Evolutionary conservation across 306 rosid genomes (phyloP).

Genomic region (Psophocarpus tetragonolobus): DNA sequence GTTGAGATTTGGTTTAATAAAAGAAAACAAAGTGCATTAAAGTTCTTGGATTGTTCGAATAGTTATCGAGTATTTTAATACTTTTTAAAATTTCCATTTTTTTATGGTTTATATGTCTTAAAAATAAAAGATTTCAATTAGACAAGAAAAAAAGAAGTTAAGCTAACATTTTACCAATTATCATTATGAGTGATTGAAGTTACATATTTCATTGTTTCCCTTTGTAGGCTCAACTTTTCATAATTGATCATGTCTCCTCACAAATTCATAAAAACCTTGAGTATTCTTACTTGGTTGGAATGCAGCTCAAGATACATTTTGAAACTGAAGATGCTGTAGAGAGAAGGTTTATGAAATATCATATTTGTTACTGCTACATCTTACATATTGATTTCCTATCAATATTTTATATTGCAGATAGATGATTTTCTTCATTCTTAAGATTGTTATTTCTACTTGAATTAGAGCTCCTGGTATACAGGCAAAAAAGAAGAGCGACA

Average conservation of each 20-base stretch:
- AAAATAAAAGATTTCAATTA: neutral
- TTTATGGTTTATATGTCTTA: neutral
- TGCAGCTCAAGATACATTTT: conserved; percentile 87
- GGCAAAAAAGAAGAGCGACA: too few relatives aligned
- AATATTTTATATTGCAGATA: conserved; percentile 47
- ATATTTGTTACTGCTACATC: neutral
- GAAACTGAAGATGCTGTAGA: conserved; percentile 92
- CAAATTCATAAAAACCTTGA: conserved; percentile 69
- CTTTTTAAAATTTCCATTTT: neutral
- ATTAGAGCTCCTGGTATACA: too few relatives aligned
- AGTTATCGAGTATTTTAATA: neutral
- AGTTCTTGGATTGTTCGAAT: neutral
- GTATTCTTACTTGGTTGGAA: conserved; percentile 71
- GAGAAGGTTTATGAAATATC: conserved; percentile 61
- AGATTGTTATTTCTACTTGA: too few relatives aligned
- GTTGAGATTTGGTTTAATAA: conserved; percentile 4
- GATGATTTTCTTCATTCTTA: too few relatives aligned
- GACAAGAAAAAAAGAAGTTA: neutral
- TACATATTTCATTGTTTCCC: neutral
- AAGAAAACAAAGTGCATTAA: neutral
- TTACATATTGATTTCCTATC: neutral
- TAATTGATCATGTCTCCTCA: conserved; percentile 75
- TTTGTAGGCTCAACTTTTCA: conserved; percentile 72
- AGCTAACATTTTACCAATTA: neutral
- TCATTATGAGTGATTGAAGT: neutral